Evolutionary conservation across 225 moss, liverwort and hornwort species (phyloP).

Genomic region (Bryoerythrophyllum caledonicum): DNA sequence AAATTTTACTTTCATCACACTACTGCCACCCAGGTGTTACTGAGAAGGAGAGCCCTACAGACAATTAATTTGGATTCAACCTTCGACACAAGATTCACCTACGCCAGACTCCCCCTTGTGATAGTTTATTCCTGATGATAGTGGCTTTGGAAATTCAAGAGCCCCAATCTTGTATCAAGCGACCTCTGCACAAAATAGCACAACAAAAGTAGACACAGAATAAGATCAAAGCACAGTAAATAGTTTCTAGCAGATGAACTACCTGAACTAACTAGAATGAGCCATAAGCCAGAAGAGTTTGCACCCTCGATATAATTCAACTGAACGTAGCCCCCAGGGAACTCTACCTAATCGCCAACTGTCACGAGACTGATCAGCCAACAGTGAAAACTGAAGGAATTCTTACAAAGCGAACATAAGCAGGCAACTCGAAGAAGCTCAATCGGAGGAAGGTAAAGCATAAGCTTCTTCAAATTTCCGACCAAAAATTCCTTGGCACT

Average conservation of each 20-base stretch:
- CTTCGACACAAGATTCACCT: neutral
- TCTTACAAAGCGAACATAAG: constrained; percentile 7
- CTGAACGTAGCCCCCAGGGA: neutral
- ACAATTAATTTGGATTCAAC: neutral
- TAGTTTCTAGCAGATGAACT: neutral
- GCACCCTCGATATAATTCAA: neutral
- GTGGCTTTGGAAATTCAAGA: neutral
- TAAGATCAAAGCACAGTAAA: neutral
- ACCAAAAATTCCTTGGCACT: constrained; percentile 79
- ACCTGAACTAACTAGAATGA: neutral
- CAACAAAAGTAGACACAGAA: neutral
- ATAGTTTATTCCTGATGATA: neutral
- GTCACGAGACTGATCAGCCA: constrained; percentile 1
- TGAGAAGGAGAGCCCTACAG: neutral
- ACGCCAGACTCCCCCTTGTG: neutral
- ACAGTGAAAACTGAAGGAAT: neutral
- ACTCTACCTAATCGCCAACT: neutral
- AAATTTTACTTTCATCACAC: constrained; percentile 6
- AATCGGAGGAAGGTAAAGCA: constrained; percentile 24
- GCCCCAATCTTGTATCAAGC: neutral
- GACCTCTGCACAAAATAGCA: constrained; percentile 20
- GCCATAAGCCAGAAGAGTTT: neutral
- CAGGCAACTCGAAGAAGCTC: constrained; percentile 7
- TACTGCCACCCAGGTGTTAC: neutral
- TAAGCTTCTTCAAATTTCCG: constrained; percentile 92